Evolutionary conservation across 2,329 filamentous ascomycete species (phyloP).

Genomic region (Ophiostoma angusticollis): DNA sequence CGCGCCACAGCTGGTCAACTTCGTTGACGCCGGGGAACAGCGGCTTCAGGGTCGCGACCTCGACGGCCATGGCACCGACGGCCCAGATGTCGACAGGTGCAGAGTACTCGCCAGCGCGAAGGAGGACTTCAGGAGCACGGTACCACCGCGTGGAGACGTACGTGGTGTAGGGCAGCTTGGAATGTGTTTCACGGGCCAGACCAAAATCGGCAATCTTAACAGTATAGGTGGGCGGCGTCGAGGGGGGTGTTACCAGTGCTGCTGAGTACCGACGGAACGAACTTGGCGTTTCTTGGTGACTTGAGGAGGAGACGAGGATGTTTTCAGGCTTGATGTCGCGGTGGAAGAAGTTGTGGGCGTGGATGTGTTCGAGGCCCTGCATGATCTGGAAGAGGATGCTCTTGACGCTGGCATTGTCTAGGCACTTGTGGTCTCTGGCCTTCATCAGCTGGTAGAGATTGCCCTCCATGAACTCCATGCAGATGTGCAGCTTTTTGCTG

Average conservation of each 20-base stretch:
- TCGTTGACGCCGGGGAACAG: slow-evolving; percentile 96
- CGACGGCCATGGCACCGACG: slow-evolving; percentile 94
- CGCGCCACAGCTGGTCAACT: slow-evolving; percentile 96
- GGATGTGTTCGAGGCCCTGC: slow-evolving; percentile 90
- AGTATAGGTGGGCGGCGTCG: slow-evolving; percentile 83
- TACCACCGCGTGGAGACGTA: slow-evolving; percentile 99
- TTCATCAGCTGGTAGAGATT: slow-evolving; percentile 99
- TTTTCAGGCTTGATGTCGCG: slow-evolving; percentile 99
- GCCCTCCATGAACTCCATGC: slow-evolving; percentile 99
- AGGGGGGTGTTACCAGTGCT: slow-evolving; percentile 81
- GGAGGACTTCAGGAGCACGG: slow-evolving; percentile 83
- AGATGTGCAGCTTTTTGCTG: slow-evolving; percentile 92
- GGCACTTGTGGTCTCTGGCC: slow-evolving; percentile 82
- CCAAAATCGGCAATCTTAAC: slow-evolving; percentile 99
- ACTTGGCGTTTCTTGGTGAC: slow-evolving; percentile 66
- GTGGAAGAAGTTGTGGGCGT: slow-evolving; percentile 95
- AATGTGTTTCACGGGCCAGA: slow-evolving; percentile 92
- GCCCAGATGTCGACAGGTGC: slow-evolving; percentile 98
- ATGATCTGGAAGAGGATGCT: slow-evolving; percentile 97
- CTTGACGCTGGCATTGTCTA: slow-evolving; percentile 87
- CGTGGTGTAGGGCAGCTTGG: slow-evolving; percentile 90
- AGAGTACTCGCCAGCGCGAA: slow-evolving; percentile 92
- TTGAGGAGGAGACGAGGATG: slow-evolving; percentile 87
- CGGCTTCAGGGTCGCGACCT: slow-evolving; percentile 91
- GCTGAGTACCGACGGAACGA: slow-evolving; percentile 89